A percentile compares a stretch with the other conserved stretches of the same genome.
Conservation (phyloP, 2,329 filamentous ascomycete genomes). For the Volutella citrinella region DNA sequence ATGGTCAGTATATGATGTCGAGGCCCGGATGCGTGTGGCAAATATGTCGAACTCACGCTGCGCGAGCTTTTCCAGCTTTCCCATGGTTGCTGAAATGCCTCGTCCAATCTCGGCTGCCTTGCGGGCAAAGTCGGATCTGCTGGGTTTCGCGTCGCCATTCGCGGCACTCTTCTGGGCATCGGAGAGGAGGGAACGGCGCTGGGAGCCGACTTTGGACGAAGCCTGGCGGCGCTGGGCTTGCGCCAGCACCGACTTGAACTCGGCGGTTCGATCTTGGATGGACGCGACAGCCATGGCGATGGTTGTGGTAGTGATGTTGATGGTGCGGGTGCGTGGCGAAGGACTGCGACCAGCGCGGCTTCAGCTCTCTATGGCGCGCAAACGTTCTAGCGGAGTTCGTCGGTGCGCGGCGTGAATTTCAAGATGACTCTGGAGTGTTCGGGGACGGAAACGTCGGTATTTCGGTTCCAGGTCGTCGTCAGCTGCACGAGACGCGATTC, state of each 20-base stretch:
- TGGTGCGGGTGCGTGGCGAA: conserved; percentile 10
- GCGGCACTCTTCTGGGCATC: conserved; percentile 67
- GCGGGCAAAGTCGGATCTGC: conserved; percentile 87
- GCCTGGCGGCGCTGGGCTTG: conserved; percentile 81
- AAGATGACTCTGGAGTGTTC: conserved; percentile 1
- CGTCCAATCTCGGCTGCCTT: conserved; percentile 88
- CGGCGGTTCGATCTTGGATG: conserved; percentile 93
- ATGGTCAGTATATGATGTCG: conserved; percentile 8
- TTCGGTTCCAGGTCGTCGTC: too few relatives aligned
- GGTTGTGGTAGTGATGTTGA: conserved; percentile 14
- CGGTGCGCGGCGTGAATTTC: neutral
- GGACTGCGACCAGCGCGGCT: conserved; percentile 35
- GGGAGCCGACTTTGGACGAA: conserved; percentile 71
- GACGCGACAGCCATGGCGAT: conserved; percentile 62
- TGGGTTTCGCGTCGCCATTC: conserved; percentile 51
- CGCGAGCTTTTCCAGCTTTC: conserved; percentile 88
- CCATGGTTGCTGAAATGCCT: conserved; percentile 89
- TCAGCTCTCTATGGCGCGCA: conserved; percentile 20
- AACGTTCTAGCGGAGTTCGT: too few relatives aligned
- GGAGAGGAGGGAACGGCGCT: conserved; percentile 76
- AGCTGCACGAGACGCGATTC: conserved; percentile 1
- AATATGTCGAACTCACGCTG: conserved; percentile 63
- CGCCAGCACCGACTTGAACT: conserved; percentile 88
- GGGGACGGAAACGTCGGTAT: too few relatives aligned
- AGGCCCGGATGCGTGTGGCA: too few relatives aligned